These are phyloP conservation scores for Kregervanrija pseudodelftensis DNA, from an alignment of 805 yeast species.

Conservation along the genomic window DNA sequence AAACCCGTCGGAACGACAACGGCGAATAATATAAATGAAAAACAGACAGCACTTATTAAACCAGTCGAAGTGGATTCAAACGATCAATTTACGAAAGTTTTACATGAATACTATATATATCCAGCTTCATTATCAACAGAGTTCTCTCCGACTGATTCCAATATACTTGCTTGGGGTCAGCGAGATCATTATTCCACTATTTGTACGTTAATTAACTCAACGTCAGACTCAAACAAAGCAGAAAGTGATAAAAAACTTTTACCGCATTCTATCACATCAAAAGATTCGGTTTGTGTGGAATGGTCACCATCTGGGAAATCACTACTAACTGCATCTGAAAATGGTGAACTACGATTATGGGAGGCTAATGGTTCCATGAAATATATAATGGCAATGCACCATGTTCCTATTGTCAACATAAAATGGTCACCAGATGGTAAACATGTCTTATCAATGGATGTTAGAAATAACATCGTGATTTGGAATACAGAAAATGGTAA, in stretches of 20 bases:
- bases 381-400: slow-evolving; percentile 47
- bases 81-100: slow-evolving; percentile 28
- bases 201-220: slow-evolving; percentile 13
- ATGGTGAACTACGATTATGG: slow-evolving; percentile 81
- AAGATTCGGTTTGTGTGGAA: slow-evolving; percentile 27
- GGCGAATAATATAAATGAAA: neutral
- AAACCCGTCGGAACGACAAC: neutral
- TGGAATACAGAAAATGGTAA: slow-evolving; percentile 62
- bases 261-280: slow-evolving; percentile 18
- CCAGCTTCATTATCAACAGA: slow-evolving; percentile 39
- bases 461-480: slow-evolving; percentile 42
- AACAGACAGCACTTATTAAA: neutral
- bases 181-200: slow-evolving; percentile 22
- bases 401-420: slow-evolving; percentile 46
- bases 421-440: slow-evolving; percentile 55
- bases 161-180: slow-evolving; percentile 49
- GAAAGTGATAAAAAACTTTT: slow-evolving; percentile 12
- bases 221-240: slow-evolving; percentile 8
- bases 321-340: slow-evolving; percentile 55
- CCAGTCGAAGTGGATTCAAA: neutral
- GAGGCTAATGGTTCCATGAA: slow-evolving; percentile 58
- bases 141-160: slow-evolving; percentile 49
- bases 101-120: slow-evolving; percentile 33
- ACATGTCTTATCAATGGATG: slow-evolving; percentile 54
- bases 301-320: slow-evolving; percentile 67